Evolutionary conservation across 305 asterid species (phyloP), one percentile per base, ranked within the genome.

Genomic region (Fraxinus floribunda): DNA sequence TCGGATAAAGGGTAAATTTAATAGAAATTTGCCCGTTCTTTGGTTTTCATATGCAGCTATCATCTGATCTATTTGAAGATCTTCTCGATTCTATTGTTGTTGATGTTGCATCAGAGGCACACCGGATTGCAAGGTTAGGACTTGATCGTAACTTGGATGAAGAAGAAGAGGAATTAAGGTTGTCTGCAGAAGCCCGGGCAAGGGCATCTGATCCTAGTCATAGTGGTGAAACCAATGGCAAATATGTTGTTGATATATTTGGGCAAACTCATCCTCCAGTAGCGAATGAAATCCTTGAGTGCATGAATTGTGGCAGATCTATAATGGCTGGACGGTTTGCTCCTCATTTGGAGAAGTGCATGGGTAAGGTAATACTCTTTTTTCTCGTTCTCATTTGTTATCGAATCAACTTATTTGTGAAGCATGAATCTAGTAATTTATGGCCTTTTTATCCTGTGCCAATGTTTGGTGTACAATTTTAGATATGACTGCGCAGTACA

Each of bases 311-410:
- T 84, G 88, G 94, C 72, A 85, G 98, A 75, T 82, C 94, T 52
- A 86, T 91, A 38, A 83, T 86, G 93, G 98, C 98, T 77, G 99
- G 98, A 70, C 84, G 97, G 60, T 94, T 96, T 79, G 99, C 99
- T 57, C 98, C 98, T 77, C 99, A 96, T 89, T 83, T 96, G 89
- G 99, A 94, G 93, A 94, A 94, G 86, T 94, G 99, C 92, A 94
- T 96, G 98, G 99, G 99, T 81, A 96, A 94, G 99, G 99, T 96
- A 87, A 82, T 75, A 46, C 36, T 11, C 49, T 79, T 74, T 75
- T 74, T 39, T 22, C 16, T 57, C 5, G 5, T 68, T 5, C 75
- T 70, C 52, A 22, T 22, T 70, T 80, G 4, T 77, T 3, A 39
- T 74, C 30, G 39, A 52, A 49, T 44, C 36, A n/a, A 10, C 76